phyloP scores from a whole-genome alignment of 192 early-diverging fungal species.

The Coemansia sp. region DNA sequence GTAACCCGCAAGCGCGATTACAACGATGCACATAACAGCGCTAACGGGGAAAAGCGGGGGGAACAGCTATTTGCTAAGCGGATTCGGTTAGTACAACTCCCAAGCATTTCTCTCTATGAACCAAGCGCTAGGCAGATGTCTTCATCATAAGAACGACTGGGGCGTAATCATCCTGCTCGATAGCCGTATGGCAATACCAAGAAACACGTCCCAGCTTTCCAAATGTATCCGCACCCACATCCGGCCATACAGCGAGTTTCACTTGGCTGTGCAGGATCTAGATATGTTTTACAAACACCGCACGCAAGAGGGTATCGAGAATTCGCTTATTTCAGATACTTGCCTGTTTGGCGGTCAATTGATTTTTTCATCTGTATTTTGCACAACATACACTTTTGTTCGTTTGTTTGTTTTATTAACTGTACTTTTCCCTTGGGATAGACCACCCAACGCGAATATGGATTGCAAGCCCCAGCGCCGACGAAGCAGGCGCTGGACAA shows the following conservation, averaged over 20 bases:
- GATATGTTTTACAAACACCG: conserved; percentile 22
- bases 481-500: no score
- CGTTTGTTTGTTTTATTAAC: no score
- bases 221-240: conserved; percentile 51
- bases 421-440: no score
- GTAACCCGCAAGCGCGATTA: conserved; percentile 58
- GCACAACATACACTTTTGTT: no score
- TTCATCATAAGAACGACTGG: conserved; percentile 62
- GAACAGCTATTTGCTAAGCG: conserved; percentile 22
- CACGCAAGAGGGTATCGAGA: not conserved
- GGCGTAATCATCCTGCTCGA: conserved; percentile 61
- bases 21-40: conserved; percentile 32
- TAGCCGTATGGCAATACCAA: conserved; percentile 30
- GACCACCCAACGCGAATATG: no score
- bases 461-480: no score
- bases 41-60: no score
- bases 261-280: conserved; percentile 22
- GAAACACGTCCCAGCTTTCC: conserved; percentile 39
- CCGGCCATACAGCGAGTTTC: conserved; percentile 12
- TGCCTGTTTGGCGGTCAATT: not conserved
- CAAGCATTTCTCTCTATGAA: conserved; percentile 63
- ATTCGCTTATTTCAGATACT: not conserved
- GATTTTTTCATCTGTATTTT: no score
- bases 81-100: conserved; percentile 57
- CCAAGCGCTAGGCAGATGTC: conserved; percentile 64